These are phyloP conservation scores for Paramecium bursaria DNA, from an alignment of 73 alveolate species.

Conservation along the genomic window DNA sequence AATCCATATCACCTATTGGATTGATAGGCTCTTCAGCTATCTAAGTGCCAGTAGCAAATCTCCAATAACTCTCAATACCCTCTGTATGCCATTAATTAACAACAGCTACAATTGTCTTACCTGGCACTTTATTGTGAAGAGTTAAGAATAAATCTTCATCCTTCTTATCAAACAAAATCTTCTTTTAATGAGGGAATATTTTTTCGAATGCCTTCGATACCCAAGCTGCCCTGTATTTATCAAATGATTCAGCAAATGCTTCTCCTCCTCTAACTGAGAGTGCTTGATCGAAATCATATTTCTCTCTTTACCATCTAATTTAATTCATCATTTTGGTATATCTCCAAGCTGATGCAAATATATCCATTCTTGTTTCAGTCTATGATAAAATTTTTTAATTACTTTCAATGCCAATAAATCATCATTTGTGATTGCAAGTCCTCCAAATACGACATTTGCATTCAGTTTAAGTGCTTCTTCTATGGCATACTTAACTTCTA, in stretches of 20 bases:
- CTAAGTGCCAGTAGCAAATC: slow-evolving; percentile 67
- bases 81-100: slow-evolving; percentile 90
- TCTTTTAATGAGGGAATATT: slow-evolving; percentile 81
- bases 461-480: slow-evolving; percentile 81
- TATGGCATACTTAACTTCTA: slow-evolving; percentile 83
- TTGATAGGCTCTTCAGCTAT: slow-evolving; percentile 75
- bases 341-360: slow-evolving; percentile 11
- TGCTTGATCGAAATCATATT: slow-evolving; percentile 57
- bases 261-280: slow-evolving; percentile 74
- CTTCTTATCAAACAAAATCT: slow-evolving; percentile 78
- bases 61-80: slow-evolving; percentile 88
- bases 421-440: slow-evolving; percentile 74
- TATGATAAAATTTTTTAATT: not conserved
- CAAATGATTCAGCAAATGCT: slow-evolving; percentile 78
- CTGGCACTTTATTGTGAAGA: slow-evolving; percentile 74
- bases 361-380: slow-evolving; percentile 70
- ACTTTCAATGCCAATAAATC: slow-evolving; percentile 60
- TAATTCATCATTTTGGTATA: slow-evolving; percentile 35
- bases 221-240: slow-evolving; percentile 79
- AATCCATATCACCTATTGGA: slow-evolving; percentile 88
- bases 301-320: slow-evolving; percentile 74
- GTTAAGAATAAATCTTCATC: slow-evolving; percentile 80
- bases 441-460: slow-evolving; percentile 79
- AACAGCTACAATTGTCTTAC: slow-evolving; percentile 84
- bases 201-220: slow-evolving; percentile 74